Evolutionary conservation across 164 flowering plant genomes (phyloP).

Genomic region (Cinnamomum chago): DNA sequence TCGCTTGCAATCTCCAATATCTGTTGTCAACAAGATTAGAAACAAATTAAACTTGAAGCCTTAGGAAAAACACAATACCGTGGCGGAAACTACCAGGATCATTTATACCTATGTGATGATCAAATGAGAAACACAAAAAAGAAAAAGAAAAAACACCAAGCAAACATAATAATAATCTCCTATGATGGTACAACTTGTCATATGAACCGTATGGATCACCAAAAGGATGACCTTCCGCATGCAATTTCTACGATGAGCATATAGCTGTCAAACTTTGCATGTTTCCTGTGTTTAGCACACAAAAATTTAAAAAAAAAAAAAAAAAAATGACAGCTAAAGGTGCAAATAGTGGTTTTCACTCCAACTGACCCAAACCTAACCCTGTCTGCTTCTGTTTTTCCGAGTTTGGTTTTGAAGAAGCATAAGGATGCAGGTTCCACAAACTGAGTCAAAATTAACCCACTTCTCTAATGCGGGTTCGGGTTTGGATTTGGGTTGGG

Average conservation of each 20-base stretch:
- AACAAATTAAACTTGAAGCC: not conserved
- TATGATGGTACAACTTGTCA: not conserved
- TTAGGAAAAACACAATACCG: not conserved
- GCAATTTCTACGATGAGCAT: not conserved
- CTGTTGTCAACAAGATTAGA: conserved; percentile 30
- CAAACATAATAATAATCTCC: not conserved
- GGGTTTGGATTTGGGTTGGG: not conserved
- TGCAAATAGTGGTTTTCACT: not conserved
- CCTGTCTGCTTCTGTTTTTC: not conserved
- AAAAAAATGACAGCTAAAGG: not conserved
- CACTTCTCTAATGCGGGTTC: not conserved
- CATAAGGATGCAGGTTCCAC: not conserved
- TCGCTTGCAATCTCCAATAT: conserved; percentile 68
- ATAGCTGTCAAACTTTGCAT: not conserved
- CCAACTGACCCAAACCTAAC: not conserved
- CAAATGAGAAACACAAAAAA: not conserved
- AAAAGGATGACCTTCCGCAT: not conserved
- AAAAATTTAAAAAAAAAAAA: no score
- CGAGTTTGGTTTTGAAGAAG: not conserved
- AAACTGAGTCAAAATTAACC: not conserved
- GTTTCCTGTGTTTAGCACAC: not conserved
- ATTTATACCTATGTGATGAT: no score
- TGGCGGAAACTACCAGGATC: not conserved
- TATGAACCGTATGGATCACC: not conserved
- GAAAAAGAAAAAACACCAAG: not conserved